Conservation (phyloP, 2,329 filamentous ascomycete species). For the Fusarium secorum region DNA sequence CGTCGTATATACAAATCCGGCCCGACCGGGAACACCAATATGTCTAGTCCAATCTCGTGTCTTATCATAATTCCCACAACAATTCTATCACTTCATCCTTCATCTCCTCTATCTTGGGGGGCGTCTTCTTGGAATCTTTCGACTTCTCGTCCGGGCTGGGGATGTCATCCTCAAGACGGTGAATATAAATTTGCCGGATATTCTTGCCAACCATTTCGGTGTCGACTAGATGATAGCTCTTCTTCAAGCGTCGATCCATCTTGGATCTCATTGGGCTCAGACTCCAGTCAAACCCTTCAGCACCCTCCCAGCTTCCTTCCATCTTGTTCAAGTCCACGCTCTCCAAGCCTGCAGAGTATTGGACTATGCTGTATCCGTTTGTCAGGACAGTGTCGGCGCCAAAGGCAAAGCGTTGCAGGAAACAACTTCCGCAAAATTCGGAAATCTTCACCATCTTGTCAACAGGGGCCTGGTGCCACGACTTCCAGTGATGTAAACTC, state of each 20-base stretch:
- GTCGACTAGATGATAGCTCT: constrained; percentile 59
- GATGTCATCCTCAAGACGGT: constrained; percentile 49
- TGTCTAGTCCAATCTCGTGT: not conserved
- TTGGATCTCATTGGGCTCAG: constrained; percentile 59
- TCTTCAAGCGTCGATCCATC: constrained; percentile 53
- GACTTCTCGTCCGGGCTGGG: constrained; percentile 48
- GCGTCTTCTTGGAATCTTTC: not conserved
- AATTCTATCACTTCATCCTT: constrained; percentile 59
- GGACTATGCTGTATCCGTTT: constrained; percentile 66
- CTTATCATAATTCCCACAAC: constrained; percentile 51
- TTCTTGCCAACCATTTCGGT: constrained; percentile 52
- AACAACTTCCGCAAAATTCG: constrained; percentile 65
- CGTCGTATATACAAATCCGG: constrained; percentile 32
- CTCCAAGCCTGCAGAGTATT: constrained; percentile 54
- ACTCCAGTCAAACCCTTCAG: constrained; percentile 59
- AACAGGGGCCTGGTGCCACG: constrained; percentile 62
- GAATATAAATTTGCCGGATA: constrained; percentile 65
- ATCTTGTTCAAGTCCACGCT: constrained; percentile 54
- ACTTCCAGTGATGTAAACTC: constrained; percentile 70
- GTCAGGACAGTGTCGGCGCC: constrained; percentile 58
- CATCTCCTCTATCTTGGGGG: constrained; percentile 29
- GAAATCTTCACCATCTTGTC: constrained; percentile 58
- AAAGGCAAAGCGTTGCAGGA: constrained; percentile 64
- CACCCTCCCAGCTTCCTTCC: constrained; percentile 63
- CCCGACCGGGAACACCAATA: constrained; percentile 1